Base-by-base conservation (phyloP, 495 filamentous ascomycete species). In the Podospora pseudopauciseta region DNA sequence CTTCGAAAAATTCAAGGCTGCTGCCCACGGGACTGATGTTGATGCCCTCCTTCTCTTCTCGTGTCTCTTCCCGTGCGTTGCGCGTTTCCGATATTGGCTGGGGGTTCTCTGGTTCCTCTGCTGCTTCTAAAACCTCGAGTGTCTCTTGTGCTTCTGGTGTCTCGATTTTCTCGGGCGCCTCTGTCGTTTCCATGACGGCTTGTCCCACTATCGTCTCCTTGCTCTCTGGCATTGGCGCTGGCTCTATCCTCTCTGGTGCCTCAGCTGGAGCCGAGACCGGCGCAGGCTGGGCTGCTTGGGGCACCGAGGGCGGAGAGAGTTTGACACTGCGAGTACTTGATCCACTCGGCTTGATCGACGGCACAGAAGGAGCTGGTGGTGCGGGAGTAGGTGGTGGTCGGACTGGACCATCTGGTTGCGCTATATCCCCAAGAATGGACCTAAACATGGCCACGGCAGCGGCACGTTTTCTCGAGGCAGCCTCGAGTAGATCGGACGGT, bases 1-100 rank as follows among this genome's bases (percentile, higher is more conserved):
- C 71, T 65, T 77, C 65, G 18, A 75, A 30, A 15, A 73, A 57
- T 19, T 70, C 60, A 64, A 79, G 63, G 62, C 58, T 65, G 20
- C 61, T 70, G 34, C 19, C 65, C 44, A 20, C 26, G 4, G n/a
- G 62, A 3, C 13, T 66, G 32, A 44, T 3, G 39, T 49, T 11
- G 39, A 3, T 49, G 39, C 23, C 23, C 23, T 23, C 23, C 23
- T 23, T 23, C 23, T 23, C 23, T 23, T 16, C 1, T 5, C 23
- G n/a, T 27, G n/a, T 1, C 9, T n/a, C 18, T 34, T 62, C 61
- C 9, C 7, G 16, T 6, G n/a, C 2, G n/a, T 49, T 16, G 34
- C 1, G 3, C 60, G 30, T 23, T 7, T 32, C 16, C 4, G 16
- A 27, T 49, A 49, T 18, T 49, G 54, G 32, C 61, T 66, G 62